Percentiles rank a stretch among this genome's conserved stretches.
These are phyloP conservation scores for Monosporascus sp. DNA, from an alignment of 2,329 filamentous ascomycete genomes.

Conservation along the genomic window DNA sequence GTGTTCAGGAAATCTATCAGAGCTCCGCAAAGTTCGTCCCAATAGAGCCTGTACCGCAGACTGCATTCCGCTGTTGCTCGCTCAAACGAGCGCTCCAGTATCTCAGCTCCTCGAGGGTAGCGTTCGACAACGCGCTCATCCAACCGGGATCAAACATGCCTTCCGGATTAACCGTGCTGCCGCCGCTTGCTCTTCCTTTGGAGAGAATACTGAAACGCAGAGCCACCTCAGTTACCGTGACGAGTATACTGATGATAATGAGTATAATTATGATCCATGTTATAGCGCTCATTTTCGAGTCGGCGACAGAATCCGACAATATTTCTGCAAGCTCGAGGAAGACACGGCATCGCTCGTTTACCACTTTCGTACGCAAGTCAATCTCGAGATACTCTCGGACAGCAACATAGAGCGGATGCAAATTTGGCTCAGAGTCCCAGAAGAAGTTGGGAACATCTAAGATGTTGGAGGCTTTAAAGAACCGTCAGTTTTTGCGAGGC, in stretches of 20 bases:
- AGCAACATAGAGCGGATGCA: conserved; percentile 89
- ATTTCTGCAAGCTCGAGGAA: conserved; percentile 97
- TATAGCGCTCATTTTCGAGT: conserved; percentile 91
- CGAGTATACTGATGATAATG: conserved; percentile 83
- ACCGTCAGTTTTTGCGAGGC: conserved; percentile 15
- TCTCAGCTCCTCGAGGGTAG: conserved; percentile 24
- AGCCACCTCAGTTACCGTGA: conserved; percentile 85
- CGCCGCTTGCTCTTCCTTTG: conserved; percentile 32
- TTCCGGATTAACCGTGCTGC: conserved; percentile 4
- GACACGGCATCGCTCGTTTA: conserved; percentile 94
- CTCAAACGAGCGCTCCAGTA: conserved; percentile 23
- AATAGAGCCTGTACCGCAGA: conserved; percentile 24
- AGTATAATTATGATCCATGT: conserved; percentile 98
- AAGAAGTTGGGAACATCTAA: conserved; percentile 96
- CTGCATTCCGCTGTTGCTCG: conserved; percentile 21
- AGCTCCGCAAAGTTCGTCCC: conserved; percentile 22
- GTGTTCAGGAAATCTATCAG: conserved; percentile 6
- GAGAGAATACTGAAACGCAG: conserved; percentile 74
- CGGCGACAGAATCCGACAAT: conserved; percentile 82
- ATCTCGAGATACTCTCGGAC: conserved; percentile 98
- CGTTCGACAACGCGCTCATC: conserved; percentile 20
- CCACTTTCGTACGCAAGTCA: conserved; percentile 88
- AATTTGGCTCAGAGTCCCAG: conserved; percentile 93
- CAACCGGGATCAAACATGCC: conserved; percentile 12
- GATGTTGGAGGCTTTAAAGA: conserved; percentile 73